Percentiles rank a stretch among this genome's conserved stretches.
Evolutionary conservation across 495 filamentous ascomycete genomes (phyloP).

Genomic region (Penicillium subrubescens): DNA sequence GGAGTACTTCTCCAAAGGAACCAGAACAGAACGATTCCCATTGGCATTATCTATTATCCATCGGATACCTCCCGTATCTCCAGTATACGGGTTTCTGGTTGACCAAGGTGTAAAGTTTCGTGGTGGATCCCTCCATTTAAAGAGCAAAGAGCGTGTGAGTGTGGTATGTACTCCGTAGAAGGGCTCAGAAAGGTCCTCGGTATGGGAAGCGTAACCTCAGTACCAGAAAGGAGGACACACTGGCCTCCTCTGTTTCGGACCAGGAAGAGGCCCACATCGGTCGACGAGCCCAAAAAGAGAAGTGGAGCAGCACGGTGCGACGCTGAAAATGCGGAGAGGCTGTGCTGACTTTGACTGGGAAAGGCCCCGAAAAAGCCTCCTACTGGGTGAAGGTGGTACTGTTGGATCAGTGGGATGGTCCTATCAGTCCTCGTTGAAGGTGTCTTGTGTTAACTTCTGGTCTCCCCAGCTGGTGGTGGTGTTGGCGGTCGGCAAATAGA

Average conservation of each 20-base stretch:
- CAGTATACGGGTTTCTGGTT: background rate
- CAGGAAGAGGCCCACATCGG: conserved; percentile 10
- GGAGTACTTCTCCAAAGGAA: background rate
- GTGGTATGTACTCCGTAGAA: too few species aligned
- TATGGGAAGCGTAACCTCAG: background rate
- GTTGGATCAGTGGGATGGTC: background rate
- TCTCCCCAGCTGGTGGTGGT: background rate
- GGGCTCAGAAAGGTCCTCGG: background rate
- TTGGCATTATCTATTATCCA: too few species aligned
- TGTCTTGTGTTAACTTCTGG: background rate
- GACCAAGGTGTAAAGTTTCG: background rate
- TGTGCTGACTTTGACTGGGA: conserved; percentile 3
- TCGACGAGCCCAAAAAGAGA: conserved; percentile 15
- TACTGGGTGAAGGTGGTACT: background rate
- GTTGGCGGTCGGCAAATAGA: background rate
- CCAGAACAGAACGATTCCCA: background rate
- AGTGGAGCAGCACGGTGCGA: conserved; percentile 16
- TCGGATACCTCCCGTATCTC: background rate
- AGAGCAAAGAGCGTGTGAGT: too few species aligned
- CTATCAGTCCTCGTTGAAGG: background rate
- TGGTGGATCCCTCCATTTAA: background rate
- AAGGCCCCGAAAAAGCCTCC: background rate
- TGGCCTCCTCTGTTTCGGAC: conserved; percentile 12
- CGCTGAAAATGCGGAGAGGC: conserved; percentile 19
- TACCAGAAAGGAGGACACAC: conserved; percentile 8